Base-by-base conservation (phyloP, 257 asterid species). In the Scutellaria barbata region DNA sequence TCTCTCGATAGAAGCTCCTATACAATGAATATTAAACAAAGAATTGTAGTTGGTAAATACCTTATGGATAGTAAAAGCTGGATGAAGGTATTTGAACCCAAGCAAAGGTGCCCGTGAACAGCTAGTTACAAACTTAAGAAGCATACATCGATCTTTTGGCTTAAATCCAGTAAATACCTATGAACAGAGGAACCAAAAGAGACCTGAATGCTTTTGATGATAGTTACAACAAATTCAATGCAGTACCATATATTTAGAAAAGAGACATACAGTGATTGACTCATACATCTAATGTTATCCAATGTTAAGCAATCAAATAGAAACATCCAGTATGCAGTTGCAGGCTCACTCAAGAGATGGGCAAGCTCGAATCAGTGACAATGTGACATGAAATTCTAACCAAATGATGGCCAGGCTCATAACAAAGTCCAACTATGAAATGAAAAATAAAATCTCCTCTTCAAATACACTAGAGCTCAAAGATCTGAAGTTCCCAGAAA, bases 101-200 rank as follows among this genome's bases (percentile, higher is more conserved):
- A 94, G 90, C 81, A 94, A 76, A 43, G 99, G 99, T 25, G 93
- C 96, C 76, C 99, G 92, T 58, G 97, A 89, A 86, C 99, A 94
- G 83, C 99, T 94, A 20, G 97, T 91, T 83, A 94, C 99, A 74
- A 94, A 94, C 86, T 94, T 94, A 45, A 91, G 96, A 81, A 94
- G 90, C 93, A 91, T 85, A 77, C 99, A 91, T 9, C 99, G 95
- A 25, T 89, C 96, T 79, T 66, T 82, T 51, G 99, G 91, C 82
- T 90, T 87, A 82, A 91, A 84, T 77, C 82, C 93, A 30, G 88
- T 85, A 74, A 90, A 77, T 63, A 88, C 97, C 97, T 94, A 69
- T 45, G 68, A 55, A 64, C 68, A 73, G 20, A 77, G 51, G 75
- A 63, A 77, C 64, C 65, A 43, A 73, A 16, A 10, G 42, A 17